These are phyloP conservation scores for Crithidia bombi DNA, from an alignment of 208 protist species.

Conservation along the genomic window DNA sequence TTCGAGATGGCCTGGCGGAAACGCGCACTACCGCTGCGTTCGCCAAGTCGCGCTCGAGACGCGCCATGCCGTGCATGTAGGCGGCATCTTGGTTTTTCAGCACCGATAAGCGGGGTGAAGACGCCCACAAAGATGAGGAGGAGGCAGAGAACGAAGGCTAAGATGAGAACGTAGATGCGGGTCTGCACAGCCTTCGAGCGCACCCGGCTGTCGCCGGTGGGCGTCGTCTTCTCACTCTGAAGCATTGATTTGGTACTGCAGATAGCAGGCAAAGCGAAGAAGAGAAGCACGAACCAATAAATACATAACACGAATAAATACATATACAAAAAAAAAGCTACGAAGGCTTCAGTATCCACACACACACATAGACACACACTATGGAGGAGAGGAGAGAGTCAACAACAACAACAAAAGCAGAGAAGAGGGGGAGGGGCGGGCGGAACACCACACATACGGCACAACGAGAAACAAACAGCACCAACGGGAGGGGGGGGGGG, in stretches of 20 bases:
- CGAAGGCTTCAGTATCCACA: no score
- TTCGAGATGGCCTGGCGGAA: conserved; percentile 47
- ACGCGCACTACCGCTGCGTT: conserved; percentile 17
- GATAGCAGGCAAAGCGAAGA: neutral
- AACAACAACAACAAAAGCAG: no score
- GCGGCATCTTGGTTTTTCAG: conserved; percentile 21
- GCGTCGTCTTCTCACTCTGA: neutral
- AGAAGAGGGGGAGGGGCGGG: no score
- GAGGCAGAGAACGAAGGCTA: conserved; percentile 24
- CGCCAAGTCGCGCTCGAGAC: conserved; percentile 19
- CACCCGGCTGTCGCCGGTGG: neutral
- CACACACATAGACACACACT: no score
- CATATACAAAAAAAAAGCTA: no score
- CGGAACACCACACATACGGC: no score
- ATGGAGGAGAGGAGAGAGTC: no score
- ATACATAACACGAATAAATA: no score
- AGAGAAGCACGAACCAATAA: neutral
- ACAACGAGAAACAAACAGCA: no score
- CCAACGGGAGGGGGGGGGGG: no score
- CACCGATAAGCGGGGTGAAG: conserved; percentile 41
- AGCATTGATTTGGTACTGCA: neutral
- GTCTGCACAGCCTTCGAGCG: conserved; percentile 16
- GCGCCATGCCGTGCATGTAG: neutral
- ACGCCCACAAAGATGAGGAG: conserved; percentile 42
- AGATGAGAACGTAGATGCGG: conserved; percentile 40